Evolutionary conservation across 208 protist genomes (phyloP).

Genomic region (Acanthamoeba lenticulata): DNA sequence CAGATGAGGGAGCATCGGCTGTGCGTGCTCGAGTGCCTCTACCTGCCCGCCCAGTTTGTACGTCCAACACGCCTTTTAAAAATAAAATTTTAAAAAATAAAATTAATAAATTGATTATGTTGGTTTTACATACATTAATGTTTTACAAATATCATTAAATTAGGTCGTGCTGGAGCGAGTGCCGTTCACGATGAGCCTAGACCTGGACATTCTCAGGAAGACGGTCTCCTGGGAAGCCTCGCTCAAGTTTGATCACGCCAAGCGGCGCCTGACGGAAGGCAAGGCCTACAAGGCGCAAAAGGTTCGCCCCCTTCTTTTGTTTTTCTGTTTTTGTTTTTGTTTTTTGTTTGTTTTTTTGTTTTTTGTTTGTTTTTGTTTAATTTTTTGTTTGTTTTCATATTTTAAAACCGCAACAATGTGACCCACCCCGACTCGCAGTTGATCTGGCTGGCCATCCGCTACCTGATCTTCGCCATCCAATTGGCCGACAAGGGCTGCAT

Average conservation of each 20-base stretch:
- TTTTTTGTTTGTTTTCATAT: background rate
- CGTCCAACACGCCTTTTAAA: background rate
- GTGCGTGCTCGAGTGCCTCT: slow-evolving; percentile 67
- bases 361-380: background rate
- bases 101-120: background rate
- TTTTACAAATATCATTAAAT: background rate
- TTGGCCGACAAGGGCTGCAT: background rate
- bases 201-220: slow-evolving; percentile 28
- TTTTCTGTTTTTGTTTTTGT: background rate
- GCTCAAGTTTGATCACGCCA: slow-evolving; percentile 67
- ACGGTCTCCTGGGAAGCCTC: slow-evolving; percentile 22
- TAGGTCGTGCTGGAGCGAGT: slow-evolving; percentile 32
- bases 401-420: background rate
- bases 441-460: slow-evolving; percentile 60
- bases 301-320: background rate
- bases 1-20: slow-evolving; percentile 58
- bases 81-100: background rate
- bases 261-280: slow-evolving; percentile 44
- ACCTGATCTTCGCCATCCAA: slow-evolving; percentile 55
- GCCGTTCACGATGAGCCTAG: background rate
- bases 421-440: background rate
- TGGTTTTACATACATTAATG: background rate
- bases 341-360: background rate
- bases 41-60: slow-evolving; percentile 37
- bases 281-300: slow-evolving; percentile 60